phyloP scores from a whole-genome alignment of 1,284 basidiomycete species.

The Gomphus bonarii region DNA sequence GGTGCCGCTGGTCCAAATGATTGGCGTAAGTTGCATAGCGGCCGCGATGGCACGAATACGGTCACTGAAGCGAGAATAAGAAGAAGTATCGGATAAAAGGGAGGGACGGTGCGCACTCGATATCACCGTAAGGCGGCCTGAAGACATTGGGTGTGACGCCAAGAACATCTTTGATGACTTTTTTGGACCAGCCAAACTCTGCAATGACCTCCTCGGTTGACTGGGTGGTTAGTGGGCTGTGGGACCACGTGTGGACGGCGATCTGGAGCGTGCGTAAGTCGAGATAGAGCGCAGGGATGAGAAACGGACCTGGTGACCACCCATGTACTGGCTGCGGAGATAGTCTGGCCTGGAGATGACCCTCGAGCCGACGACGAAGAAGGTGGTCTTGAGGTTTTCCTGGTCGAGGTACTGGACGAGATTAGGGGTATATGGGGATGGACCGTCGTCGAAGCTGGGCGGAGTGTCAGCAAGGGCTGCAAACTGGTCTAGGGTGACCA shows the following conservation, averaged over 20 bases:
- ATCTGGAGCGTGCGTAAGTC: conserved; percentile 20
- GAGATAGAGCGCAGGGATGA: background rate
- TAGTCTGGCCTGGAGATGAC: conserved; percentile 49
- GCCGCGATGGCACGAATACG: conserved; percentile 70
- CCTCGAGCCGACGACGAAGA: conserved; percentile 82
- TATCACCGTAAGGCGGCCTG: conserved; percentile 60
- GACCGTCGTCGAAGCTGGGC: conserved; percentile 63
- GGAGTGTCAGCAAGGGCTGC: background rate
- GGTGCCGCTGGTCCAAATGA: conserved; percentile 60
- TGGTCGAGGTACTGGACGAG: conserved; percentile 60
- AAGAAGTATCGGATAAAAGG: background rate
- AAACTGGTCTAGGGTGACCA: background rate
- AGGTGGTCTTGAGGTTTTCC: conserved; percentile 67
- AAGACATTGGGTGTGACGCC: conserved; percentile 62
- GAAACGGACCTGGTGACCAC: conserved; percentile 41
- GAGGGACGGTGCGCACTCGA: conserved; percentile 42
- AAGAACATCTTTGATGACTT: conserved; percentile 70
- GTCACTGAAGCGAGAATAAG: conserved; percentile 35
- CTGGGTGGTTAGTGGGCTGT: conserved; percentile 59
- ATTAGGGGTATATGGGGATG: conserved; percentile 72
- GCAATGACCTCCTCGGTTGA: conserved; percentile 81
- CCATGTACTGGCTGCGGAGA: conserved; percentile 64
- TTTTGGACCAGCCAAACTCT: conserved; percentile 80
- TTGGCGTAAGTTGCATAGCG: conserved; percentile 57
- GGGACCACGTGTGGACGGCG: conserved; percentile 61